Evolutionary conservation across 208 protist species (phyloP), one percentile per base, ranked within the genome.

Genomic region (Trypanosoma theileri): DNA sequence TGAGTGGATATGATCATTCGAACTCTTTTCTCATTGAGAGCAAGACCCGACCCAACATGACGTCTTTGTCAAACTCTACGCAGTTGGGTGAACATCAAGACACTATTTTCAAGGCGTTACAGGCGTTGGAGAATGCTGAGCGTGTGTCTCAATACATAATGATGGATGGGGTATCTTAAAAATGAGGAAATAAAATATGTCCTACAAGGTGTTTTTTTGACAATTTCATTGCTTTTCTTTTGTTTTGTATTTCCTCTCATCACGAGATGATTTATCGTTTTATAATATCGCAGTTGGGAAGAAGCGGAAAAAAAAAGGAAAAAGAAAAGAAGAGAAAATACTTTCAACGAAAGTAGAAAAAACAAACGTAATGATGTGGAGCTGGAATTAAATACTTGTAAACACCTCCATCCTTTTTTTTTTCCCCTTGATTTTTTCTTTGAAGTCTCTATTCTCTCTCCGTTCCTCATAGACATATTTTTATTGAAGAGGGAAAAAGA

Each of bases 131-230:
- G 46, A 55, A 66, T 62, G 68, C 57, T 17, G 68, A 73, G 22
- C 68, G 68, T 55, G 68, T 66, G 22, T 73, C 68, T 51, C 61
- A 48, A 44, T 73, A 67, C 55, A 66, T 73, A 22, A 63, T 61
- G 55, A 42, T 51, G 44, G 55, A 70, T 26, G 52, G 60, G 57
- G 51, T 41, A 41, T 57, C 9, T 41, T 50, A n/a, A n/a, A 31
- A 14, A 41, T 28, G 22, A 54, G 9, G 6, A 68, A 19, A 35
- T 77, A 71, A 35, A 35, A 35, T 8, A 35, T 35, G 28, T 8
- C 28, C 28, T 35, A 35, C 28, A 35, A 35, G 6, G 28, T 35
- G 28, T 35, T 35, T 35, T 35, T 35, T 35, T 35, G 28, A 35
- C 28, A 8, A 6, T 35, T 35, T 35, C 28, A 35, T 6, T 35